These are phyloP conservation scores for Penicillium paradoxum DNA, from an alignment of 495 filamentous ascomycete species.

Conservation along the genomic window DNA sequence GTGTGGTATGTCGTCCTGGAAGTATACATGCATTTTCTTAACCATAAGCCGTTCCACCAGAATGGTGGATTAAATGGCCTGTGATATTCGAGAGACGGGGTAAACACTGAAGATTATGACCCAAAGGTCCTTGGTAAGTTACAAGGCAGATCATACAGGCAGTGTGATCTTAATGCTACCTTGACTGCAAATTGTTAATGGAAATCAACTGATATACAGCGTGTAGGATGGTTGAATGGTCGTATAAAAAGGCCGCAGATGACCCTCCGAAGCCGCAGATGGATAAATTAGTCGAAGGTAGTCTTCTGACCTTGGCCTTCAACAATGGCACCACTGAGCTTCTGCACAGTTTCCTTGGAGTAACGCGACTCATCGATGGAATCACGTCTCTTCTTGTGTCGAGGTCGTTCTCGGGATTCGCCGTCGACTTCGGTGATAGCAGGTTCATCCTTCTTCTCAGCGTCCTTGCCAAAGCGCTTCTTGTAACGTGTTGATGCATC, in stretches of 20 bases:
- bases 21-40: conserved; percentile 5
- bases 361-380: conserved; percentile 37
- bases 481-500: conserved; percentile 81
- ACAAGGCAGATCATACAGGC: background rate
- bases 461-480: conserved; percentile 82
- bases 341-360: conserved; percentile 42
- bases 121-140: background rate
- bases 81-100: background rate
- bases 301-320: conserved; percentile 77
- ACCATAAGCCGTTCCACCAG: conserved; percentile 1
- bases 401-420: conserved; percentile 23
- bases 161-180: background rate
- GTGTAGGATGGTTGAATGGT: background rate
- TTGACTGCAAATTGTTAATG: background rate
- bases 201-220: background rate
- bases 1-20: conserved; percentile 2
- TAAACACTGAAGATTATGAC: background rate
- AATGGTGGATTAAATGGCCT: background rate
- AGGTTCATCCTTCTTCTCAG: conserved; percentile 30
- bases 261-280: background rate
- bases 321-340: conserved; percentile 72
- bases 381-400: conserved; percentile 22
- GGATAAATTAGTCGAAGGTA: conserved; percentile 59
- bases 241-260: background rate
- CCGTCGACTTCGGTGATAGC: conserved; percentile 22